A percentile compares a stretch with the other conserved stretches of the same genome.
These are phyloP conservation scores for Lipomyces orientalis DNA, from an alignment of 805 yeast genomes.

Conservation along the genomic window DNA sequence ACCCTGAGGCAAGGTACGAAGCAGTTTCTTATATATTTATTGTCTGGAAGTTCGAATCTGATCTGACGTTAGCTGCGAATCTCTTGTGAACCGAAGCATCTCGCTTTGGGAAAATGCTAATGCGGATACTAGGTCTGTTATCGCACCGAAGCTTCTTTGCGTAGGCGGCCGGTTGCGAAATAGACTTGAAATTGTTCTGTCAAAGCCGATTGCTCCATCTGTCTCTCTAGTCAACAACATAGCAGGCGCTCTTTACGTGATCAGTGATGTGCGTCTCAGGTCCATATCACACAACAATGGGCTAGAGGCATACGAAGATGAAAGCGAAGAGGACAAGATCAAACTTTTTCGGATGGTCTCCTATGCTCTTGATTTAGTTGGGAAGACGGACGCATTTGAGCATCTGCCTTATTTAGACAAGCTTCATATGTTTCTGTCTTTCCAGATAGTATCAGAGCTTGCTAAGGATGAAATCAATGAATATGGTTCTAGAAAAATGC, in stretches of 20 bases:
- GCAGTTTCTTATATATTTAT: not conserved
- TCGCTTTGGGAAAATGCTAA: slow-evolving; percentile 28
- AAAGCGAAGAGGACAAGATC: slow-evolving; percentile 11
- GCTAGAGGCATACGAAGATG: not conserved
- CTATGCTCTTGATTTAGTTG: slow-evolving; percentile 20
- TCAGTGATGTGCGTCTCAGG: not conserved
- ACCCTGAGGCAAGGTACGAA: slow-evolving; percentile 18
- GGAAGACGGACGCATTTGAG: slow-evolving; percentile 15
- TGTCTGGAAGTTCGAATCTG: not conserved
- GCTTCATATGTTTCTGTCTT: slow-evolving; percentile 5
- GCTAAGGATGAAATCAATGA: slow-evolving; percentile 31
- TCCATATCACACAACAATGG: not conserved
- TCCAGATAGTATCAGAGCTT: slow-evolving; percentile 28
- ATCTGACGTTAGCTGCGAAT: slow-evolving; percentile 7
- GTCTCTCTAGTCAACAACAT: slow-evolving; percentile 24
- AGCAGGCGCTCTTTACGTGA: slow-evolving; percentile 31
- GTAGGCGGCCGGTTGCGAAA: slow-evolving; percentile 5
- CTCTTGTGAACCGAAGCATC: slow-evolving; percentile 27
- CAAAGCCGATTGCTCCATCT: slow-evolving; percentile 11
- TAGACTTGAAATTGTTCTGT: slow-evolving; percentile 14
- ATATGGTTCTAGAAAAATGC: slow-evolving; percentile 11
- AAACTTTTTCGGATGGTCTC: slow-evolving; percentile 24
- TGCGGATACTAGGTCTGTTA: slow-evolving; percentile 12
- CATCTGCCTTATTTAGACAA: slow-evolving; percentile 16
- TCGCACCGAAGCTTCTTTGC: slow-evolving; percentile 24